Percentiles rank a stretch among this genome's conserved stretches.
Conservation (phyloP, 2,329 filamentous ascomycete species). For the Aquanectria penicillioides region DNA sequence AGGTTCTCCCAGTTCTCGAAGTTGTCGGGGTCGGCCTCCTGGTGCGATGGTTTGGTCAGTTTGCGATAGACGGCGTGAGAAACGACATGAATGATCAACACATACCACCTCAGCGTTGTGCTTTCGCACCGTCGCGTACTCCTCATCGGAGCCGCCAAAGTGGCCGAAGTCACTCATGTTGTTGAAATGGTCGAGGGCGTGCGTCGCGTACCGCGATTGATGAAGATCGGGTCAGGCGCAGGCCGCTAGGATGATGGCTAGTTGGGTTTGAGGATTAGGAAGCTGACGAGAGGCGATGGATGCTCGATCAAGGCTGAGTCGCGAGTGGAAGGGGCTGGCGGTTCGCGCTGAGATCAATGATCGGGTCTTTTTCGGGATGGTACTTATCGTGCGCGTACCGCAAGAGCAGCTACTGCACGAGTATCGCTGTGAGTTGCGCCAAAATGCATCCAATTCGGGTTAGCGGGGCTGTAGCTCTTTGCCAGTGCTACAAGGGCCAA, state of each 20-base stretch:
- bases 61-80: background rate
- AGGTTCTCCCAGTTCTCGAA: slow-evolving; percentile 97
- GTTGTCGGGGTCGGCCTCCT: slow-evolving; percentile 82
- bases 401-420: slow-evolving; percentile 19
- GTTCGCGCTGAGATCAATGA: slow-evolving; percentile 31
- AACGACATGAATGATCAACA: slow-evolving; percentile 14
- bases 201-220: slow-evolving; percentile 29
- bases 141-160: slow-evolving; percentile 80
- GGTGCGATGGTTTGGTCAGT: slow-evolving; percentile 35
- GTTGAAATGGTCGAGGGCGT: slow-evolving; percentile 20
- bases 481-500: slow-evolving; percentile 13
- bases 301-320: slow-evolving; percentile 34
- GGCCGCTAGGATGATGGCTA: slow-evolving; percentile 8
- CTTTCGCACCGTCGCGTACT: slow-evolving; percentile 84
- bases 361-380: slow-evolving; percentile 26
- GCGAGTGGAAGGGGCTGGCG: slow-evolving; percentile 42
- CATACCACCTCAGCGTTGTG: slow-evolving; percentile 80
- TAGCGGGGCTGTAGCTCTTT: slow-evolving; percentile 22
- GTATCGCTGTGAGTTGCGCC: slow-evolving; percentile 7
- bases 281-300: slow-evolving; percentile 36
- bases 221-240: background rate
- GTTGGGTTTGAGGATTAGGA: slow-evolving; percentile 25
- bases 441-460: slow-evolving; percentile 19
- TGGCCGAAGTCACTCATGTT: slow-evolving; percentile 76
- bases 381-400: slow-evolving; percentile 34